Base-by-base conservation (phyloP, 148 eudicot genomes). In the Amaranthus cruentus region DNA sequence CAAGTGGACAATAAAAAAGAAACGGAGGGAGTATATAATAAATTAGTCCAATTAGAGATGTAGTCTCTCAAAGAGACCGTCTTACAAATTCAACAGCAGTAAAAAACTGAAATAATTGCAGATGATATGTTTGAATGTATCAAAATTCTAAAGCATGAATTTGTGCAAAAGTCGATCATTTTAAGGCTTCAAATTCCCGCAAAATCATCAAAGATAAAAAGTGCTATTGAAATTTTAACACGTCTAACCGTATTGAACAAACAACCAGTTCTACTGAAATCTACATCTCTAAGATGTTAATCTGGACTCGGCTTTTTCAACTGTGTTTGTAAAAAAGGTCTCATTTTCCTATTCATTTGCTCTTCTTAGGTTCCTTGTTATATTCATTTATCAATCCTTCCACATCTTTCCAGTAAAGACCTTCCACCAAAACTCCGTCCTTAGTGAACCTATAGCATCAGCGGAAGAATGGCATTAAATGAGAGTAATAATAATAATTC, bases 401-500 rank as follows among this genome's bases (percentile, higher is more conserved):
- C 0, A 94, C 93, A 60, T 94, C 97, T 82, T 89, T 94, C 97
- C 98, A 91, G 87, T 91, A 89, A 55, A 94, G 86, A 63, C 98
- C 98, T 76, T 94, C 98, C 79, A 87, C 97, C 86, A 94, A 75
- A 70, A 90, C 88, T 78, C 98, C 98, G 58, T 94, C 98, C 83
- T 85, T 85, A 9, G 98, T 87, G 84, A 94, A 94, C 98, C 97
- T 94, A 80, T 54, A 84, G 62, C 8, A 80, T 76, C 28, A 69
- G 4, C 38, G 38, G 38, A 28, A 28, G 38, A 28, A 28, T 28
- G 38, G 38, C 38, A 28, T 55, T 58, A 67, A 15, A 28, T 9
- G 4, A 55, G 4, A 70, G 53, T 18, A 62, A 59, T 28, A 62
- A 73, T 62, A 59, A 54, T 43, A 38, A 15, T 8, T 63, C 43